Percentiles rank a stretch among this genome's conserved stretches.
Evolutionary conservation across 768 basidiomycete species (phyloP).

Genomic region (Boletus barrowsii): DNA sequence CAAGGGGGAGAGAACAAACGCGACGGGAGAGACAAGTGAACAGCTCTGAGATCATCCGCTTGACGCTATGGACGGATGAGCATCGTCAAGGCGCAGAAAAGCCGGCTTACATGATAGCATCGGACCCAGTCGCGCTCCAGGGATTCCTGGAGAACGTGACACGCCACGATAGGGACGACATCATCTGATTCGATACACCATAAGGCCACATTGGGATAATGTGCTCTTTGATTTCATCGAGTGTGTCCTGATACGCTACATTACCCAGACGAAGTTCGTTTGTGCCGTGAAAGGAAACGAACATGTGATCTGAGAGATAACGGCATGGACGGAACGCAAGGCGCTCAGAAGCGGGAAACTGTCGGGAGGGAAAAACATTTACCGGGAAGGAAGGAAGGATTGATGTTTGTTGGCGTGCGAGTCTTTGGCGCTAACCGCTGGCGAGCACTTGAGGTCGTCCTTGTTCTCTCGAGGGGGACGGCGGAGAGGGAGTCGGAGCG

Average conservation of each 20-base stretch:
- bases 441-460: constrained; percentile 41
- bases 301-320: constrained; percentile 57
- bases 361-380: constrained; percentile 1
- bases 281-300: constrained; percentile 63
- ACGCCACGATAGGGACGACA: constrained; percentile 46
- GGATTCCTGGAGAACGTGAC: constrained; percentile 66
- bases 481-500: constrained; percentile 24
- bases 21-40: constrained; percentile 59
- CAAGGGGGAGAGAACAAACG: constrained; percentile 36
- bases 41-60: constrained; percentile 56
- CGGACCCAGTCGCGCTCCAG: constrained; percentile 59
- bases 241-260: constrained; percentile 47
- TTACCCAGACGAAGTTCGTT: constrained; percentile 56
- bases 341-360: constrained; percentile 19
- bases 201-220: constrained; percentile 66
- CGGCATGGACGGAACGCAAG: constrained; percentile 19
- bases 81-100: not conserved
- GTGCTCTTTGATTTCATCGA: constrained; percentile 55
- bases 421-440: constrained; percentile 31
- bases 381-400: constrained; percentile 34
- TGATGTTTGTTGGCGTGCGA: constrained; percentile 36
- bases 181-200: constrained; percentile 48
- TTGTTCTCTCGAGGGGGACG: constrained; percentile 35
- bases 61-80: constrained; percentile 45
- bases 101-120: constrained; percentile 48